A percentile compares a stretch with the other conserved stretches of the same genome.
These are phyloP conservation scores for Epichloe glyceriae DNA, from an alignment of 2,329 filamentous ascomycete species.

Conservation along the genomic window DNA sequence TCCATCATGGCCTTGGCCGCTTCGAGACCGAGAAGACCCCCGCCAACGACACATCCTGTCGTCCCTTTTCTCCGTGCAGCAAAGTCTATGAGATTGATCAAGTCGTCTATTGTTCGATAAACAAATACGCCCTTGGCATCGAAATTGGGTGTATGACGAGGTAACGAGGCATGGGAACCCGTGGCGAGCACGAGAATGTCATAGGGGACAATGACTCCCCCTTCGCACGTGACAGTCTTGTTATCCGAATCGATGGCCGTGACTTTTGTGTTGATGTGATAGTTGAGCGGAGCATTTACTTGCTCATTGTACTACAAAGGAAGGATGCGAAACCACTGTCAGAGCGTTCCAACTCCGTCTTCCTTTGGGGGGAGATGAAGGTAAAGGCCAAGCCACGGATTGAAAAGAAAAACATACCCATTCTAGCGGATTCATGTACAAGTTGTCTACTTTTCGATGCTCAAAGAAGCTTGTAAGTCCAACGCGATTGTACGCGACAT, in stretches of 20 bases:
- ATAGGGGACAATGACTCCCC: conserved; percentile 58
- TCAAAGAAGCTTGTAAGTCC: conserved; percentile 83
- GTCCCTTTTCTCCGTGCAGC: conserved; percentile 53
- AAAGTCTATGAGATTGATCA: conserved; percentile 64
- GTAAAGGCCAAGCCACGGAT: background rate
- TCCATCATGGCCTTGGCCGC: conserved; percentile 90
- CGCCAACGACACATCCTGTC: conserved; percentile 66
- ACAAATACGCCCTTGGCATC: conserved; percentile 79
- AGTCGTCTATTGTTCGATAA: conserved; percentile 73
- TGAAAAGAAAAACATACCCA: conserved; percentile 42
- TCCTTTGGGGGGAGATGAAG: background rate
- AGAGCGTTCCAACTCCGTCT: background rate
- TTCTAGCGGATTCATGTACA: conserved; percentile 76
- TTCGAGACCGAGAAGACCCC: conserved; percentile 73
- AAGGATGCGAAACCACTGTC: background rate
- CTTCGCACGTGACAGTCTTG: conserved; percentile 58
- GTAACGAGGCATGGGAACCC: conserved; percentile 71
- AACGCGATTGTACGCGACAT: conserved; percentile 84
- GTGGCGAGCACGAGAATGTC: conserved; percentile 76
- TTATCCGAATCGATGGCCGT: conserved; percentile 46
- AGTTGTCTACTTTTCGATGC: conserved; percentile 68
- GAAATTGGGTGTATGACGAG: conserved; percentile 56
- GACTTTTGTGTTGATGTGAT: conserved; percentile 62
- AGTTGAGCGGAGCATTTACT: conserved; percentile 54
- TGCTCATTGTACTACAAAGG: conserved; percentile 48